Evolutionary conservation across 2,329 filamentous ascomycete species (phyloP), one percentile per base, ranked within the genome.

Genomic region (Sporothrix brasiliensis): DNA sequence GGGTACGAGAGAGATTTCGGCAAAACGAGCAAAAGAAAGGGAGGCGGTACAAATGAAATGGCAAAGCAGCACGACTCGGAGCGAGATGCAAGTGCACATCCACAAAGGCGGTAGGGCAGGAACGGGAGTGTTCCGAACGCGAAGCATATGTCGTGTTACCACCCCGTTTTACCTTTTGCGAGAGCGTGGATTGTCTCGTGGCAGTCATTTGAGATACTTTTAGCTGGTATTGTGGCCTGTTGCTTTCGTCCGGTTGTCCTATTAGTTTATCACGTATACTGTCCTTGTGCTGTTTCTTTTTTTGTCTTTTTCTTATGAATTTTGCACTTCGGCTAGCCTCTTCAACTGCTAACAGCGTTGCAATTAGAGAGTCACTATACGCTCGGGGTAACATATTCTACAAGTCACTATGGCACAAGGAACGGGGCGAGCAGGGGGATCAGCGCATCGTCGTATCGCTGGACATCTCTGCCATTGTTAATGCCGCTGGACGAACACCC

Each of bases 401-500:
- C 58, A 63, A 47, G 34, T 39, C 9, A 63, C 7, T 34, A 9
- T 27, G 39, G 61, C 61, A 65, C 61, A 65, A 63, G n/a, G 65
- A 53, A 39, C 65, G 50, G 65, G 6, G 30, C 34, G 50, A 54
- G 54, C 65, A 67, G 65, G 65, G 65, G 65, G 65, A 56, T 67
- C 65, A 54, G 65, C 50, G n/a, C 49, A 54, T 67, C 50, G 34
- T 44, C 34, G 34, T 58, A 27, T 50, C 24, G 68, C 67, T 67
- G 69, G 53, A 54, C 50, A 67, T 56, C 49, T 21, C 50, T 67
- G 65, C 47, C 34, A 54, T 69, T 65, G 65, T 71, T 53, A 44
- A 67, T 67, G 65, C 65, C 65, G 65, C 65, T 47, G 50, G 34
- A 54, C 34, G 14, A 44, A 54, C 50, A 39, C 30, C 50, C 50